Evolutionary conservation across 1,284 basidiomycete genomes (phyloP), one percentile per base, ranked within the genome.

Genomic region (Cryptococcus floricola): DNA sequence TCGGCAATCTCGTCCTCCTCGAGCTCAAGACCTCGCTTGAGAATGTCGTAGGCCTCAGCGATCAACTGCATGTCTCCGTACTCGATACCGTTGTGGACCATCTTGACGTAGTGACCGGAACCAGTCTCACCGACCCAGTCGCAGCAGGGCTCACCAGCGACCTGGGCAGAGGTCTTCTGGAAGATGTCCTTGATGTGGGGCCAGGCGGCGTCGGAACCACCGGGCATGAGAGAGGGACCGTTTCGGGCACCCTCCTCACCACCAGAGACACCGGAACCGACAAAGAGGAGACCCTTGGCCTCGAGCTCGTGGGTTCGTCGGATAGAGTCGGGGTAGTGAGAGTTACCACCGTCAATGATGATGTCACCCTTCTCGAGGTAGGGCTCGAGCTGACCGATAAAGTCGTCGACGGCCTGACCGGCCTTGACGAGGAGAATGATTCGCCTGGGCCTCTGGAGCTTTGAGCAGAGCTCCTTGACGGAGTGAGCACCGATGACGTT

Each of bases 11-110:
- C 93, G 62, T 82, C 81, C 71, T 92, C 89, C 41, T 75, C 57
- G 61, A 96, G 82, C 63, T 87, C 91, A 68, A 98, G 87, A 67
- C 95, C 96, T 69, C 91, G 89, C 78, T 95, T 96, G 76, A 99
- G 87, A 78, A 99, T 97, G 77, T 98, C 93, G 78, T 96, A 97
- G 18, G 89, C 92, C 81, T 99, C 96, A 66, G 92, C 90, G 70
- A 99, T 98, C 76, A 98, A 83, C 80, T 98, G 96, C 96, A 99
- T 99, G 81, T 99, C 96, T 80, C 96, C 96, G 79, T 98, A 99
- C 80, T 97, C 93, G 78, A 97, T 97, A 82, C 92, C 80, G 76
- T 81, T 81, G 78, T 80, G 76, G 60, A 78, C 76, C 76, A 78
- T 78, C 73, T 77, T 76, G 71, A 76, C 93, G 72, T 97, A 97